Percentiles rank a stretch among this genome's conserved stretches.
These are phyloP conservation scores for Aristolochia fimbriata DNA, from an alignment of 164 flowering plant genomes.

Conservation along the genomic window DNA sequence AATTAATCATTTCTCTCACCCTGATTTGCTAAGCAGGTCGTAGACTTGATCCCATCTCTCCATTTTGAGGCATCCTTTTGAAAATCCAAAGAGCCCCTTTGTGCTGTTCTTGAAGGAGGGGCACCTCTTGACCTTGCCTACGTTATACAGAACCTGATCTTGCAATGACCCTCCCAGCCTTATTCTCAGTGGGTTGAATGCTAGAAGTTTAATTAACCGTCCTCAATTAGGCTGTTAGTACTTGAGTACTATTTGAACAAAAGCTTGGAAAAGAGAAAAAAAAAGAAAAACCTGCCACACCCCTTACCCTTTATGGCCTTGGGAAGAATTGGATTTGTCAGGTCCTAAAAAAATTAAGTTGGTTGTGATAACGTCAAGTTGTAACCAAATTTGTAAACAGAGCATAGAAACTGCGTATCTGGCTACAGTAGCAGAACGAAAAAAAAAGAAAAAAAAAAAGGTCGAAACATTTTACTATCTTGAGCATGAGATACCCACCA, in stretches of 20 bases:
- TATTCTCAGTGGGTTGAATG: constrained; percentile 32
- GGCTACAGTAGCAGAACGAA: neutral
- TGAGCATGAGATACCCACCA: constrained; percentile 18
- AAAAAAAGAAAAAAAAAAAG: neutral
- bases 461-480: neutral
- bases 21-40: constrained; percentile 22
- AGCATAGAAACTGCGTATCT: too few species aligned
- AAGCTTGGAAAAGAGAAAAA: neutral
- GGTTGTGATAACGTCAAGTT: too few species aligned
- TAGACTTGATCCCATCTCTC: constrained; percentile 53
- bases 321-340: constrained; percentile 9
- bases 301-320: constrained; percentile 14
- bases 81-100: constrained; percentile 44
- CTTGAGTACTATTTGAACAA: neutral
- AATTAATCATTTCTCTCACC: neutral
- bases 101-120: constrained; percentile 17
- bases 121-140: constrained; percentile 28
- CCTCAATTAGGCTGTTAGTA: too few species aligned
- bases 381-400: too few species aligned
- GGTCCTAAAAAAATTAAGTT: neutral
- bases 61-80: constrained; percentile 41
- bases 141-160: constrained; percentile 44
- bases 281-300: neutral
- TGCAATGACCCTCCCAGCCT: constrained; percentile 65
- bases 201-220: constrained; percentile 8